Percentiles rank a stretch among this genome's conserved stretches.
phyloP scores from a whole-genome alignment of 2,329 filamentous ascomycete genomes.

The Chrysoporthe deuterocubensis region DNA sequence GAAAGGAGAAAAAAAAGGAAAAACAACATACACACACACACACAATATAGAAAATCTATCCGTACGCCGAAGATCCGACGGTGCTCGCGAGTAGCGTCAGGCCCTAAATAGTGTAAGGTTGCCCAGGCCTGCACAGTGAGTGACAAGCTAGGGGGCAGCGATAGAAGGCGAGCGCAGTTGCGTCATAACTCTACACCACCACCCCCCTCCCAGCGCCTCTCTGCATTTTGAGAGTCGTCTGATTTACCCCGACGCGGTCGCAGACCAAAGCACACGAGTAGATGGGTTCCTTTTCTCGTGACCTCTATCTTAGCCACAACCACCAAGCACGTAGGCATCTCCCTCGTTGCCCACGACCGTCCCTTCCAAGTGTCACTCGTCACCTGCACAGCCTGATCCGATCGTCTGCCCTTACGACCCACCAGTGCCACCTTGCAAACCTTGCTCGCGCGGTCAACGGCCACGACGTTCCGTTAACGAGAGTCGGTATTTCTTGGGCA shows the following conservation, averaged over 20 bases:
- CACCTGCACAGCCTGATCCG: slow-evolving; percentile 2
- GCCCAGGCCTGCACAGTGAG: too few species aligned
- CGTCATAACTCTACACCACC: slow-evolving; percentile 1
- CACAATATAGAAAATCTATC: background rate
- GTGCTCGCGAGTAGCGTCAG: background rate
- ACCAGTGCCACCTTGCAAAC: background rate
- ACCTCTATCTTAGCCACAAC: background rate
- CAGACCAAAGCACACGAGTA: background rate
- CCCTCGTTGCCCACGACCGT: background rate
- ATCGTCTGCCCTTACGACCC: background rate
- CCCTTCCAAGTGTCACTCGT: background rate
- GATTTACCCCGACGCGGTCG: background rate
- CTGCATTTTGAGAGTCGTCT: background rate
- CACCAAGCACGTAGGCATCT: background rate
- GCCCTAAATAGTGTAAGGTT: too few species aligned
- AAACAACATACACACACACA: background rate
- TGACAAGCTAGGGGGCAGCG: too few species aligned
- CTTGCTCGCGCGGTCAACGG: background rate
- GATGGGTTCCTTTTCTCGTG: background rate
- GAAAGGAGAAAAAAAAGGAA: background rate
- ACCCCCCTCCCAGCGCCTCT: background rate
- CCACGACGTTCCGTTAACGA: background rate
- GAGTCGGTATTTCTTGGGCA: background rate
- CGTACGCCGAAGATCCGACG: background rate
- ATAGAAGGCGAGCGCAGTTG: background rate